Conservation (phyloP, 371 early-diverging fungal species). For the Synchytrium microbalum region DNA sequence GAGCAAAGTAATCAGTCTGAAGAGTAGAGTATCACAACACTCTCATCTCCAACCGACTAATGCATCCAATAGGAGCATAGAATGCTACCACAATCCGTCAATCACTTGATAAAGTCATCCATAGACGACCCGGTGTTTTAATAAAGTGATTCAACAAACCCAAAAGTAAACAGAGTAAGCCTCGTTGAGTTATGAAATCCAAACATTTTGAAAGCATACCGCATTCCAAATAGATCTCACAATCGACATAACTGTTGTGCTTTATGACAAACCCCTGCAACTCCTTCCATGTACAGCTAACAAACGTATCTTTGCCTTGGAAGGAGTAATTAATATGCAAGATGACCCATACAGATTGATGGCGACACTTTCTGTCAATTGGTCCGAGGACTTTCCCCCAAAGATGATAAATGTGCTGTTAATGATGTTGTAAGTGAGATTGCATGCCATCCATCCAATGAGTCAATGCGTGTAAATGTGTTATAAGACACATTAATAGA, state of each 20-base stretch:
- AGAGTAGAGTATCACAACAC: too few species aligned
- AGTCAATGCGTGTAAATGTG: neutral
- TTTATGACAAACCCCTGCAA: neutral
- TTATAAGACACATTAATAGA: neutral
- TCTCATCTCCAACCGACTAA: too few species aligned
- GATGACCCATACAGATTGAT: neutral
- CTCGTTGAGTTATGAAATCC: neutral
- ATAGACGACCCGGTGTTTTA: too few species aligned
- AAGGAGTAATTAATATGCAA: neutral
- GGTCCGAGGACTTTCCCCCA: slow-evolving; percentile 1
- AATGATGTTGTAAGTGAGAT: neutral
- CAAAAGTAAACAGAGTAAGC: neutral
- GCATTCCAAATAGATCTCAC: neutral
- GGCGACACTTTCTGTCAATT: neutral
- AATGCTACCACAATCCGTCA: too few species aligned
- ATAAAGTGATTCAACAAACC: too few species aligned
- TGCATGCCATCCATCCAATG: neutral
- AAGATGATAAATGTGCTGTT: neutral
- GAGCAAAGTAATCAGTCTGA: too few species aligned
- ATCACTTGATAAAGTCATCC: too few species aligned
- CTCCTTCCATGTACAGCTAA: neutral
- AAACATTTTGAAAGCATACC: neutral
- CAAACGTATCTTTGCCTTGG: neutral
- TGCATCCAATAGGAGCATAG: too few species aligned
- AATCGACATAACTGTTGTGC: neutral